Evolutionary conservation across 2,329 filamentous ascomycete species (phyloP).

Genomic region (Zasmidium angulare): DNA sequence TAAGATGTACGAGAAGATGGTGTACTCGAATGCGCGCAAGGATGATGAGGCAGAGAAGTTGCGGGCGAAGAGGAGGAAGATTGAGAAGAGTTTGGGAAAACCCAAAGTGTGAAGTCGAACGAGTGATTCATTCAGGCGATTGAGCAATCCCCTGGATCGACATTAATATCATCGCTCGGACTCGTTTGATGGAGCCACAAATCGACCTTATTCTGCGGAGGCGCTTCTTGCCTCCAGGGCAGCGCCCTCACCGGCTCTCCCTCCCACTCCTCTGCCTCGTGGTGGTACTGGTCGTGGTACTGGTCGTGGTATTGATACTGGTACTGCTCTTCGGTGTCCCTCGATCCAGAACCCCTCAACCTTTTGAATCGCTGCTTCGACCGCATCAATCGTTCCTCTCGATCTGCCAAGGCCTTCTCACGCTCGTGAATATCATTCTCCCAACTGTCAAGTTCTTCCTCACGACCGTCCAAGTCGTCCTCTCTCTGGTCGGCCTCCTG

Average conservation of each 20-base stretch:
- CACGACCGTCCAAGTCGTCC: constrained; percentile 2
- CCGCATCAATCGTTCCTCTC: constrained; percentile 6
- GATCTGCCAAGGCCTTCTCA: constrained; percentile 6
- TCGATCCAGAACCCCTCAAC: background rate
- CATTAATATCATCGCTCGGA: background rate
- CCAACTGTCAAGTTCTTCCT: constrained; percentile 10
- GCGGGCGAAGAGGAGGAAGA: constrained; percentile 82
- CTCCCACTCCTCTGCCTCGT: background rate
- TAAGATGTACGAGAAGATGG: constrained; percentile 96
- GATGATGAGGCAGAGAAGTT: constrained; percentile 86
- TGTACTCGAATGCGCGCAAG: constrained; percentile 91
- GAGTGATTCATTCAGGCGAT: background rate
- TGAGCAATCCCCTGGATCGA: background rate
- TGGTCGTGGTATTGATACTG: background rate
- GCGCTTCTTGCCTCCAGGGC: constrained; percentile 3
- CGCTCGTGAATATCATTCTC: constrained; percentile 8
- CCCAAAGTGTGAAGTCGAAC: background rate
- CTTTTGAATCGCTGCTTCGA: constrained; percentile 4
- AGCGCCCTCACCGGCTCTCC: constrained; percentile 1
- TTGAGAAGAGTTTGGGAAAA: constrained; percentile 56
- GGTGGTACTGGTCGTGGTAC: background rate
- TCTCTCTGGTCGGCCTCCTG: constrained; percentile 4
- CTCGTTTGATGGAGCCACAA: constrained; percentile 2
- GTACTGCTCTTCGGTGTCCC: background rate
- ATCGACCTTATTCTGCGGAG: constrained; percentile 1